Percentiles rank a stretch among this genome's conserved stretches.
Conservation (phyloP, 164 flowering plant species). For the Macadamia tetraphylla region DNA sequence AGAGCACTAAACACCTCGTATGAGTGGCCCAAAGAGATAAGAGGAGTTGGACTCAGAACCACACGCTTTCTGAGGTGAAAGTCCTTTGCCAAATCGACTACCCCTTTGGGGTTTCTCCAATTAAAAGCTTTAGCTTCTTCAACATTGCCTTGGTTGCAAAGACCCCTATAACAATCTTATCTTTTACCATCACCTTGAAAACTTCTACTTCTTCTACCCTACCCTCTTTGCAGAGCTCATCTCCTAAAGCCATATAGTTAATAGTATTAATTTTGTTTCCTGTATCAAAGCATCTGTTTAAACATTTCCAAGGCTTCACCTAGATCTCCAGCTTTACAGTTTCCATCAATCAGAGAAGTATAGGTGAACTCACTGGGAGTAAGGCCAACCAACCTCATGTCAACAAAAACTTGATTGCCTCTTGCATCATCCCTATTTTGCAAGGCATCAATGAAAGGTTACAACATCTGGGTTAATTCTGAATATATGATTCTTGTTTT, state of each 20-base stretch:
- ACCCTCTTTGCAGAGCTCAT: slow-evolving; percentile 67
- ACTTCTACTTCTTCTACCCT: slow-evolving; percentile 61
- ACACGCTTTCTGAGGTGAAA: too few species aligned
- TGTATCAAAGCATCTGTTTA: slow-evolving; percentile 52
- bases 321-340: slow-evolving; percentile 56
- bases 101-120: slow-evolving; percentile 44
- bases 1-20: too few species aligned
- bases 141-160: slow-evolving; percentile 47
- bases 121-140: slow-evolving; percentile 42
- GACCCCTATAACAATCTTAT: slow-evolving; percentile 66
- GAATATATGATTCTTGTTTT: too few species aligned
- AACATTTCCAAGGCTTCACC: slow-evolving; percentile 54
- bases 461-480: slow-evolving; percentile 76
- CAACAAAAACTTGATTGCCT: slow-evolving; percentile 65
- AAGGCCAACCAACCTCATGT: slow-evolving; percentile 67
- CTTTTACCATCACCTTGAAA: slow-evolving; percentile 38
- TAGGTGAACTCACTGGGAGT: slow-evolving; percentile 72
- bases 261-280: slow-evolving; percentile 53
- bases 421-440: slow-evolving; percentile 69
- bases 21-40: too few species aligned
- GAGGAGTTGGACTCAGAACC: too few species aligned
- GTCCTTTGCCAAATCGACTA: slow-evolving; percentile 12
- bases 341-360: slow-evolving; percentile 75
- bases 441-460: slow-evolving; percentile 80
- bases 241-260: slow-evolving; percentile 61